A percentile compares a stretch with the other conserved stretches of the same genome.
Conservation (phyloP, 352 stramenopile species). For the Phytophthora vignae region DNA sequence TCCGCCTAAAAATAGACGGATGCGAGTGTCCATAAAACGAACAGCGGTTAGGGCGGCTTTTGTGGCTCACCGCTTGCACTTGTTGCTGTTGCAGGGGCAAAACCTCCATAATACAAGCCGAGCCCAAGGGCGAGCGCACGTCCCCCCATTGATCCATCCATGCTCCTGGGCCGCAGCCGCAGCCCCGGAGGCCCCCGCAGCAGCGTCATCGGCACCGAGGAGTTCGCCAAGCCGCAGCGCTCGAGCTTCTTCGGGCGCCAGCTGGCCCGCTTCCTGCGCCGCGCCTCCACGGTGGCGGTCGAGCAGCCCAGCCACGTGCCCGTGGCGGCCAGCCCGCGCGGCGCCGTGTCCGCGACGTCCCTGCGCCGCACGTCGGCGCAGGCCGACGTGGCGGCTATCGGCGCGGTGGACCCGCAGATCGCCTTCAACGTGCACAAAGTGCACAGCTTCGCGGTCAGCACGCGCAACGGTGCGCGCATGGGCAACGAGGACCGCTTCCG, state of each 20-base stretch:
- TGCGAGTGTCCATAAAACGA: slow-evolving; percentile 7
- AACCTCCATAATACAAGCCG: slow-evolving; percentile 15
- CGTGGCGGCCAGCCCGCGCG: not conserved
- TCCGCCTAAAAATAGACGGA: slow-evolving; percentile 28
- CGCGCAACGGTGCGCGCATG: slow-evolving; percentile 51
- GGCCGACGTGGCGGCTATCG: slow-evolving; percentile 28
- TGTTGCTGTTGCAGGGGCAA: slow-evolving; percentile 11
- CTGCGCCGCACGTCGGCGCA: slow-evolving; percentile 1
- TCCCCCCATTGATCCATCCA: slow-evolving; percentile 12
- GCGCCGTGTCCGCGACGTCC: slow-evolving; percentile 9
- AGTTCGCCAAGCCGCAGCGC: slow-evolving; percentile 41
- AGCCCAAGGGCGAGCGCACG: slow-evolving; percentile 5
- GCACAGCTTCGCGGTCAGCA: slow-evolving; percentile 46
- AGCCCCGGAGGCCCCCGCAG: slow-evolving; percentile 29
- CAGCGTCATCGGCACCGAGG: slow-evolving; percentile 35
- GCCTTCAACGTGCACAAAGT: slow-evolving; percentile 38
- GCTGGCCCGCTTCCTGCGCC: slow-evolving; percentile 59
- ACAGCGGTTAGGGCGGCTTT: slow-evolving; percentile 14
- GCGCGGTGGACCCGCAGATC: slow-evolving; percentile 61
- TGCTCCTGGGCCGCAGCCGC: slow-evolving; percentile 35
- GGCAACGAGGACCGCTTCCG: slow-evolving; percentile 80
- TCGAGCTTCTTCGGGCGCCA: slow-evolving; percentile 57
- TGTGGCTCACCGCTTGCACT: slow-evolving; percentile 25
- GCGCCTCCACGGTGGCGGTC: slow-evolving; percentile 41
- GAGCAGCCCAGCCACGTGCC: slow-evolving; percentile 19